Evolutionary conservation across 1,139 yeast genomes (phyloP).

Genomic region (Petasospora fabianii): DNA sequence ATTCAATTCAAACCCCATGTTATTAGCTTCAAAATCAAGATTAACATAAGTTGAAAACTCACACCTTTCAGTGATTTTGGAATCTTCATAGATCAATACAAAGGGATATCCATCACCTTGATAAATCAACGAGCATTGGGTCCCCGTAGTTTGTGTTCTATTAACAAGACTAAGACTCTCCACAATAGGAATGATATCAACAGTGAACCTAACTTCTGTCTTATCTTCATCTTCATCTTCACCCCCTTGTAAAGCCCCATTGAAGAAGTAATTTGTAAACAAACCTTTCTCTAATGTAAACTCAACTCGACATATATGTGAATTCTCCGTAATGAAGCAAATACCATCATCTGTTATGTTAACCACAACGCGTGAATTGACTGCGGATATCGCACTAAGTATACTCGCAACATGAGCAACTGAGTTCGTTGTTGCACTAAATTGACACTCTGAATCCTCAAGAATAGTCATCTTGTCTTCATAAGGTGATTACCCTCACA

Average conservation of each 20-base stretch:
- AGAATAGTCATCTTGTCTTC: background rate
- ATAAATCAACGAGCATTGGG: conserved; percentile 46
- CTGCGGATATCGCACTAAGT: conserved; percentile 19
- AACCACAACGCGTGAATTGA: conserved; percentile 25
- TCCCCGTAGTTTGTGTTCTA: conserved; percentile 30
- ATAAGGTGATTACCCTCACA: background rate
- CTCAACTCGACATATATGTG: conserved; percentile 30
- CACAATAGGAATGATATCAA: conserved; percentile 40
- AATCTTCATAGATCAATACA: conserved; percentile 68
- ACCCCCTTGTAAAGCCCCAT: background rate
- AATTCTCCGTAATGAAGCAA: conserved; percentile 34
- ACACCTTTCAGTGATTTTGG: conserved; percentile 62
- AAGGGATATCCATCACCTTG: conserved; percentile 63
- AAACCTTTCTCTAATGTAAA: conserved; percentile 27
- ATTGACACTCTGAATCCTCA: conserved; percentile 9
- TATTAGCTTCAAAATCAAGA: conserved; percentile 34
- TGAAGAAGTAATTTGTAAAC: conserved; percentile 27
- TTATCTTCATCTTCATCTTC: conserved; percentile 12
- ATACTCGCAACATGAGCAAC: conserved; percentile 25
- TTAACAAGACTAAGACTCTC: conserved; percentile 44
- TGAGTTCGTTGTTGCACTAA: conserved; percentile 25
- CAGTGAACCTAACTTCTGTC: conserved; percentile 27
- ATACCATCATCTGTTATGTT: conserved; percentile 36
- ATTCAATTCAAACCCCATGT: conserved; percentile 42
- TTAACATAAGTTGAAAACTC: conserved; percentile 56